These are phyloP conservation scores for Aureobasidium vineae DNA, from an alignment of 2,329 filamentous ascomycete genomes.

Conservation along the genomic window DNA sequence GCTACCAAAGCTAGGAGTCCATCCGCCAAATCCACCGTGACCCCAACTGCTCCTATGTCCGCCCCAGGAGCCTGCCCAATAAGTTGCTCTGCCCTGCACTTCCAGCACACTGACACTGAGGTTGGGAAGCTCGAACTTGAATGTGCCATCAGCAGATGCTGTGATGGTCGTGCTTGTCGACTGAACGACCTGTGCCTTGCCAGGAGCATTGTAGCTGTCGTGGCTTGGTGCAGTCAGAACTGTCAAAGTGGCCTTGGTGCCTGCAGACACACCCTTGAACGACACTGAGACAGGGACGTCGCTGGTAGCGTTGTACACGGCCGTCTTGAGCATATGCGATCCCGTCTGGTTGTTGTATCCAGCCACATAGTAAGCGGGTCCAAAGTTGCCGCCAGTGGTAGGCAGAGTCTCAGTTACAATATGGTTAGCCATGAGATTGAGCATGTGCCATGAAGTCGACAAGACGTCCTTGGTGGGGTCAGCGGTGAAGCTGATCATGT, in stretches of 20 bases:
- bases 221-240: conserved; percentile 41
- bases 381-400: conserved; percentile 33
- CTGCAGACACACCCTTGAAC: conserved; percentile 38
- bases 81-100: conserved; percentile 27
- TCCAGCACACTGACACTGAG: conserved; percentile 59
- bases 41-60: conserved; percentile 7
- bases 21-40: conserved; percentile 11
- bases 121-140: conserved; percentile 54
- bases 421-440: conserved; percentile 42
- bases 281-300: conserved; percentile 39
- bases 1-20: not conserved
- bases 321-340: conserved; percentile 45
- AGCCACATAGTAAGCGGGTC: conserved; percentile 47
- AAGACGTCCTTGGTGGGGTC: conserved; percentile 36
- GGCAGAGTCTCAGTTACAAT: conserved; percentile 43
- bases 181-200: conserved; percentile 48
- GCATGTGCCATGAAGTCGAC: conserved; percentile 32
- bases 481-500: conserved; percentile 42
- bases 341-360: conserved; percentile 40
- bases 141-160: conserved; percentile 49
- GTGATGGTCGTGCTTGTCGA: conserved; percentile 42
- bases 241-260: conserved; percentile 41
- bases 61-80: conserved; percentile 20
- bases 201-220: conserved; percentile 38
- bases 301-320: conserved; percentile 48